phyloP scores from a whole-genome alignment of 495 filamentous ascomycete genomes.

The Thozetella sp. region DNA sequence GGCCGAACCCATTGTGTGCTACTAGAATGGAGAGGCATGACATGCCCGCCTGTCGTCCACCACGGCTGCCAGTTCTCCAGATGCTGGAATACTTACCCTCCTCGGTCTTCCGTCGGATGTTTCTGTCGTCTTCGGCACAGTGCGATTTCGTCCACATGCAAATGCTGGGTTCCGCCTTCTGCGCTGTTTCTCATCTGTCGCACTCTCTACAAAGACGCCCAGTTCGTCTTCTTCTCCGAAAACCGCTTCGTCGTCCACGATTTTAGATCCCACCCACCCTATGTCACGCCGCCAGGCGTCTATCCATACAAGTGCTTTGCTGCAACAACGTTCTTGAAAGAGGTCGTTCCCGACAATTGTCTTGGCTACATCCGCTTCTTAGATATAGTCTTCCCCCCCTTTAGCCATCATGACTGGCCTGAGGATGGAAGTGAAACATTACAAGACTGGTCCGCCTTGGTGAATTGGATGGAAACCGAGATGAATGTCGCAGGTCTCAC shows the following conservation, averaged over 20 bases:
- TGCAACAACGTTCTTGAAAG: conserved; percentile 7
- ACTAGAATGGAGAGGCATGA: not conserved
- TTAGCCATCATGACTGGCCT: not conserved
- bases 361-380: conserved; percentile 13
- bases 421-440: conserved; percentile 1
- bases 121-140: conserved; percentile 14
- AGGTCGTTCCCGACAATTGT: conserved; percentile 5
- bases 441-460: conserved; percentile 7
- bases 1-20: not conserved
- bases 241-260: conserved; percentile 14
- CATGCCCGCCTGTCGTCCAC: not conserved
- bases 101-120: not conserved
- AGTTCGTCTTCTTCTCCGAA: conserved; percentile 11
- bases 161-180: conserved; percentile 11
- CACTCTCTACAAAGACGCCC: conserved; percentile 7
- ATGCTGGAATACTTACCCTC: not conserved
- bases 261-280: conserved; percentile 4
- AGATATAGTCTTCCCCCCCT: conserved; percentile 12
- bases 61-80: not conserved
- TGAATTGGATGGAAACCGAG: conserved; percentile 5
- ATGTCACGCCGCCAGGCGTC: not conserved
- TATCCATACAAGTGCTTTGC: conserved; percentile 11
- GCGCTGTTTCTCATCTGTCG: conserved; percentile 10
- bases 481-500: conserved; percentile 7
- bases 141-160: conserved; percentile 11